Evolutionary conservation across 768 basidiomycete species (phyloP).

Genomic region (Pleurotus platypus): DNA sequence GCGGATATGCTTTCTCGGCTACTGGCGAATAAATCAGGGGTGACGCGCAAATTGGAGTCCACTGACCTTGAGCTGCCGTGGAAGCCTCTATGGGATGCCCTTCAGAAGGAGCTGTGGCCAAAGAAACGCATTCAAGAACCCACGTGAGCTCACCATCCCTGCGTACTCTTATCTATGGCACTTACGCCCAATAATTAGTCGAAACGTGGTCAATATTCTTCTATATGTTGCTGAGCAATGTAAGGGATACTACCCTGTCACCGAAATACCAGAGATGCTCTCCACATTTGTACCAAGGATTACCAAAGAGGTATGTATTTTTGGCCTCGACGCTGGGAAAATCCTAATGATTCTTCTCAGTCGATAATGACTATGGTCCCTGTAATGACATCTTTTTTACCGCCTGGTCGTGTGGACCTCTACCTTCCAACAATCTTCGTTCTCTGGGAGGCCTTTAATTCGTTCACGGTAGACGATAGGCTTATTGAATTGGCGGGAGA

Average conservation of each 20-base stretch:
- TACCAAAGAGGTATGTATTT: slow-evolving; percentile 59
- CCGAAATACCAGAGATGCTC: slow-evolving; percentile 70
- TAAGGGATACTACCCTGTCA: slow-evolving; percentile 63
- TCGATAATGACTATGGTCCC: slow-evolving; percentile 69
- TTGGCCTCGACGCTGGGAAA: not conserved
- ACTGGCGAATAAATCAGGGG: slow-evolving; percentile 60
- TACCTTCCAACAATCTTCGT: slow-evolving; percentile 73
- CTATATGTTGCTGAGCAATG: slow-evolving; percentile 73
- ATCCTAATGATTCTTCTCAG: slow-evolving; percentile 28
- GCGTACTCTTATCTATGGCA: slow-evolving; percentile 4
- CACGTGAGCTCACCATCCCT: slow-evolving; percentile 36
- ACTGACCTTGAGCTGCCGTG: slow-evolving; percentile 69
- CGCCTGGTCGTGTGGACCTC: slow-evolving; percentile 57
- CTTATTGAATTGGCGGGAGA: slow-evolving; percentile 68
- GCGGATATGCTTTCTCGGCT: slow-evolving; percentile 75
- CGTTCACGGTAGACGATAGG: slow-evolving; percentile 68
- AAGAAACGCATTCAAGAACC: slow-evolving; percentile 59
- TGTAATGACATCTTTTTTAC: slow-evolving; percentile 75
- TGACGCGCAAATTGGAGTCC: slow-evolving; percentile 62
- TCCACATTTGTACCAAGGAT: slow-evolving; percentile 65
- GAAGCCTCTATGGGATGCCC: slow-evolving; percentile 70
- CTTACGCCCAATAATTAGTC: slow-evolving; percentile 25
- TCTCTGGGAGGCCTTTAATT: slow-evolving; percentile 79
- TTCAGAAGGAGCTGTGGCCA: slow-evolving; percentile 74
- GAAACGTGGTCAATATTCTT: slow-evolving; percentile 68